Conservation (phyloP, 1,284 basidiomycete genomes). For the Cutaneotrichosporon dermatis region DNA sequence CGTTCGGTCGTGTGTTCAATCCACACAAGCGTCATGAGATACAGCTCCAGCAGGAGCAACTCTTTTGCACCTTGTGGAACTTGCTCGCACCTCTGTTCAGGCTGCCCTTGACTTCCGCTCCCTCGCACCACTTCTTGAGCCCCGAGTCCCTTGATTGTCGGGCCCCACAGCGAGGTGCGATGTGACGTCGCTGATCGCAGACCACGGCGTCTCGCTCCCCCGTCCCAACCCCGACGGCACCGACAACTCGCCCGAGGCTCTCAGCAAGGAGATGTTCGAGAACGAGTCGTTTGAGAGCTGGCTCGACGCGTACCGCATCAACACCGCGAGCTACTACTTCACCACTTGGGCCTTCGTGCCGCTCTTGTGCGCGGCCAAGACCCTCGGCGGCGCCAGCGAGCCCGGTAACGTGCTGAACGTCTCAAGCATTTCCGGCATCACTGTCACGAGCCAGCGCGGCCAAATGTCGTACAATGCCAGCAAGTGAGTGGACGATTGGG, state of each 20-base stretch:
- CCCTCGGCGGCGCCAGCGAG: slow-evolving; percentile 30
- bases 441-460: slow-evolving; percentile 23
- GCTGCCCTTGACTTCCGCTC: background rate
- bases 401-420: slow-evolving; percentile 47
- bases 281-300: slow-evolving; percentile 41
- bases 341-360: slow-evolving; percentile 48
- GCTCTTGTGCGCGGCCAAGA: slow-evolving; percentile 40
- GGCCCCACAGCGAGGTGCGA: too few relatives aligned
- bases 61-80: background rate
- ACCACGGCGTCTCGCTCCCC: slow-evolving; percentile 9
- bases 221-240: slow-evolving; percentile 8
- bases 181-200: background rate
- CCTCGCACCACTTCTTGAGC: background rate
- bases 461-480: slow-evolving; percentile 47
- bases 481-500: slow-evolving; percentile 32
- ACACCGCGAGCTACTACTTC: slow-evolving; percentile 47
- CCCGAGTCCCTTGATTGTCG: background rate
- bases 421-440: slow-evolving; percentile 23
- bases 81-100: too few relatives aligned
- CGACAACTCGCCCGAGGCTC: slow-evolving; percentile 41
- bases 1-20: slow-evolving; percentile 2
- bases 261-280: slow-evolving; percentile 44
- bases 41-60: background rate
- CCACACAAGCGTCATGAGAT: slow-evolving; percentile 1
- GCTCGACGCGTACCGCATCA: slow-evolving; percentile 42